phyloP scores from a whole-genome alignment of 2,329 filamentous ascomycete genomes.

The Hypoxylon sp. region DNA sequence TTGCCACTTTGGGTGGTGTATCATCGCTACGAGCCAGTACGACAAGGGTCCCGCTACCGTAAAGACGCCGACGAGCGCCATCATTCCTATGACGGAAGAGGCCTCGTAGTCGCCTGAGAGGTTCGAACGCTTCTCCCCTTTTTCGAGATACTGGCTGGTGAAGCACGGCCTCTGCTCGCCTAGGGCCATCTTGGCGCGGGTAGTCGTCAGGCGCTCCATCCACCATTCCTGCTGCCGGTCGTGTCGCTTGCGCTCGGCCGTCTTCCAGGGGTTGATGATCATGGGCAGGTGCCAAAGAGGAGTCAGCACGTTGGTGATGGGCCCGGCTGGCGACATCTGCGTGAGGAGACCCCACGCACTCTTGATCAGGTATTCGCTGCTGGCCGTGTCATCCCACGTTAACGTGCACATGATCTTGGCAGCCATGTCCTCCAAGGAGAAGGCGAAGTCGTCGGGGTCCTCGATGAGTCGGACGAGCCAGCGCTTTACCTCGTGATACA shows the following conservation, averaged over 20 bases:
- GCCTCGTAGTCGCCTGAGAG: conserved; percentile 45
- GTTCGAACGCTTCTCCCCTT: conserved; percentile 40
- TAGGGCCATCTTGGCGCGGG: conserved; percentile 50
- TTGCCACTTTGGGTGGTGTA: conserved; percentile 58
- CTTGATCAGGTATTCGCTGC: conserved; percentile 57
- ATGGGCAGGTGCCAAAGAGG: conserved; percentile 61
- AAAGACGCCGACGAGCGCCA: conserved; percentile 50
- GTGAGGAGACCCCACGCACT: conserved; percentile 64
- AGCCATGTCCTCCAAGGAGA: conserved; percentile 62
- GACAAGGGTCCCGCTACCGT: conserved; percentile 49
- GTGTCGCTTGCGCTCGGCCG: conserved; percentile 59
- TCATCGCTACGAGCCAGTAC: conserved; percentile 54
- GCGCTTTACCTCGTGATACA: conserved; percentile 62
- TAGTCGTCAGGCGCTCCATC: conserved; percentile 54
- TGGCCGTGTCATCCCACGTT: conserved; percentile 60
- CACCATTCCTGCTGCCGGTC: conserved; percentile 62
- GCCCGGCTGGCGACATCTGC: conserved; percentile 65
- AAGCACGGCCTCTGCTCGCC: conserved; percentile 52
- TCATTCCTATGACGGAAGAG: conserved; percentile 48
- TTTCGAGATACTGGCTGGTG: conserved; percentile 53
- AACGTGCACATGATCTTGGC: conserved; percentile 64
- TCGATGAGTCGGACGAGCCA: conserved; percentile 58
- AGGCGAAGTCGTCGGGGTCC: conserved; percentile 59
- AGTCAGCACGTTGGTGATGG: conserved; percentile 64
- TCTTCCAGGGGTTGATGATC: conserved; percentile 62